Evolutionary conservation across 1,284 basidiomycete genomes (phyloP), one percentile per base, ranked within the genome.

Genomic region (Cryptococcus sp.): DNA sequence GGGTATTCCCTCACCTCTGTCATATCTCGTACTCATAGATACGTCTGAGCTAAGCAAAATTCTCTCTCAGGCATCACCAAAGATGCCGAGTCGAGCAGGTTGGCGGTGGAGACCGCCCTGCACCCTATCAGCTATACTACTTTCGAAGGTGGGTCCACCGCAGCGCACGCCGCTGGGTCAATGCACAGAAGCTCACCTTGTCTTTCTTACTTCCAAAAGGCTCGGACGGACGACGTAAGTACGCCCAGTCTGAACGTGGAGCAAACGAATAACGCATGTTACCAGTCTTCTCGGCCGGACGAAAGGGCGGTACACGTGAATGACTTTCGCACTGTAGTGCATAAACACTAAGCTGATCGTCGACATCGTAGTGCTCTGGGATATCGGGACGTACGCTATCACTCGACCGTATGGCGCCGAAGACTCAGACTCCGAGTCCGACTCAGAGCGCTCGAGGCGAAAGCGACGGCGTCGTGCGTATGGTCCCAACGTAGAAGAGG

Each of bases 101-200:
- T 74, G 50, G 74, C 74, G 0, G 69, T 76, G 3, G 63, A 76
- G 51, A 76, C 74, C 1, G 67, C 66, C 5, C 38, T 73, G 7
- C 74, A 76, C 51, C 69, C 71, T 1, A 67, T 73, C 40, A 64
- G 62, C 51, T 73, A 74, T 52, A 69, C 70, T 1, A 60, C 56
- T 11, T 59, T 65, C 50, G 71, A 73, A 63, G 71, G 71, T 68
- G 22, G 25, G 16, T 38, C 10, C 31, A 3, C 48, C 17, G 31
- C n/a, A 41, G 15, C 19, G 42, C 22, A 25, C 31, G n/a, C n/a
- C n/a, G n/a, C n/a, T n/a, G n/a, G n/a, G n/a, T n/a, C n/a, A 41
- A 5, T 15, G 42, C 22, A 25, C 31, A 5, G 31, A 10, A 47
- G 20, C 19, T 38, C n/a, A 20, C 5, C 39, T 19, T 11, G 40